Conservation (phyloP, 495 filamentous ascomycete genomes). For the Talaromyces adpressus region DNA sequence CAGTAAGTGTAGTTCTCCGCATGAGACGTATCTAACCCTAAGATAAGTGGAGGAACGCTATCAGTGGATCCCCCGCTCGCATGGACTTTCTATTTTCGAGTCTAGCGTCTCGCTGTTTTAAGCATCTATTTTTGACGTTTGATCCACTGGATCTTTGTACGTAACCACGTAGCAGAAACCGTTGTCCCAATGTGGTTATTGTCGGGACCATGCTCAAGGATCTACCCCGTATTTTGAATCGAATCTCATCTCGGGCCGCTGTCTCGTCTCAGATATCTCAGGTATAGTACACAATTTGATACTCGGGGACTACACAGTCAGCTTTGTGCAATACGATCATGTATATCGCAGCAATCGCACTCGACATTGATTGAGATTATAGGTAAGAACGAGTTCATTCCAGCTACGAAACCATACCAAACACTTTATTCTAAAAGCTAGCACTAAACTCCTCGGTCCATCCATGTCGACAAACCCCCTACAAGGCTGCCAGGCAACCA, state of each 20-base stretch:
- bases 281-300: neutral
- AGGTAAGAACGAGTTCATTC: too few species aligned
- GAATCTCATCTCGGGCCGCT: neutral
- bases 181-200: neutral
- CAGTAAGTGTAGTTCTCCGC: neutral
- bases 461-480: neutral
- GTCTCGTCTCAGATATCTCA: too few species aligned
- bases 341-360: too few species aligned
- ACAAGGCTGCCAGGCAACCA: neutral
- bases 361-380: too few species aligned
- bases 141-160: neutral
- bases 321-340: neutral
- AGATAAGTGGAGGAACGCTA: neutral
- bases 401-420: neutral
- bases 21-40: neutral
- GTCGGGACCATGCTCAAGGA: neutral
- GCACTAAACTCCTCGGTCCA: neutral
- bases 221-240: neutral
- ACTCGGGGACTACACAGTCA: neutral
- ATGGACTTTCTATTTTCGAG: neutral
- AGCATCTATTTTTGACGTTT: neutral
- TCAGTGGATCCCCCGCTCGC: constrained; percentile 1
- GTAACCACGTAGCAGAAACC: neutral
- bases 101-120: neutral
- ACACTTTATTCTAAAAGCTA: neutral